Conservation (phyloP, 2,329 filamentous ascomycete genomes). For the Ophiocordyceps robertsii region DNA sequence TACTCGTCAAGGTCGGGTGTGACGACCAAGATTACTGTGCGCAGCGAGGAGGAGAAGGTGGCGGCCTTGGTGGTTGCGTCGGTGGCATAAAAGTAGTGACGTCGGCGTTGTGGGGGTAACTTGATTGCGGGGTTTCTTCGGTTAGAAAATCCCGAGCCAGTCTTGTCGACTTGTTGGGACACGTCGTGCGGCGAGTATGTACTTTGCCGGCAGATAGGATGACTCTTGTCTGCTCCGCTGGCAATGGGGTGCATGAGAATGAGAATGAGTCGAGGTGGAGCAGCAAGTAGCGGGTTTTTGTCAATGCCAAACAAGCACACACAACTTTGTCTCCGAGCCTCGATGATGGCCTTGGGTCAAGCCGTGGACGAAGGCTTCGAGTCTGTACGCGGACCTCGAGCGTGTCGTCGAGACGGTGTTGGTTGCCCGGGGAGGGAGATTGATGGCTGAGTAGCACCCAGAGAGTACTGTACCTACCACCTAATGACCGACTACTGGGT, state of each 20-base stretch:
- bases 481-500: too few relatives aligned
- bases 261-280: too few relatives aligned
- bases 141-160: not conserved
- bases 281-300: too few relatives aligned
- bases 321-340: too few relatives aligned
- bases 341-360: too few relatives aligned
- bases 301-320: too few relatives aligned
- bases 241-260: too few relatives aligned
- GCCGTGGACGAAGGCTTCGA: too few relatives aligned
- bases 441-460: too few relatives aligned
- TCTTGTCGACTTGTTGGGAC: not conserved
- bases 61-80: conserved; percentile 73
- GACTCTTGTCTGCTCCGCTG: too few relatives aligned
- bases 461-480: too few relatives aligned
- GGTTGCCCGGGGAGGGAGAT: conserved; percentile 37
- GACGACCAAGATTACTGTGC: conserved; percentile 86
- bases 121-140: conserved; percentile 3
- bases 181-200: not conserved
- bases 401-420: conserved; percentile 37
- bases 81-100: conserved; percentile 48
- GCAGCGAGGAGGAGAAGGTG: conserved; percentile 86
- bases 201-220: too few relatives aligned
- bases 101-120: conserved; percentile 22
- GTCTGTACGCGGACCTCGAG: conserved; percentile 51
- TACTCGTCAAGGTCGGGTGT: conserved; percentile 86